Evolutionary conservation across 1,284 basidiomycete species (phyloP), one percentile per base, ranked within the genome.

Genomic region (Ceratobasidium sp.): DNA sequence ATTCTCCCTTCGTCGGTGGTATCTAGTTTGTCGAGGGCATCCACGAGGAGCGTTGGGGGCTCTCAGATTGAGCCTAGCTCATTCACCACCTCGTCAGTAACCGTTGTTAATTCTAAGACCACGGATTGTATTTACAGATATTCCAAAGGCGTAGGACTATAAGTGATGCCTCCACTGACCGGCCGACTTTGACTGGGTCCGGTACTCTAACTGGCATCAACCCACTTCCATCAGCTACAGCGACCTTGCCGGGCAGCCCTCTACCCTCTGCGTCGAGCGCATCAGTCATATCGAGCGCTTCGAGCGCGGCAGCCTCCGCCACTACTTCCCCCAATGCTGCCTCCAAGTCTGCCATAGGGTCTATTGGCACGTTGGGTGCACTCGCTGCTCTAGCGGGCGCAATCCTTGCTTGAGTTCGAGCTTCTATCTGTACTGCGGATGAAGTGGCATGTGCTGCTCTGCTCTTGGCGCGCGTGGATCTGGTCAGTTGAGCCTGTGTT

Each of bases 81-180:
- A 16, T 70, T 57, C 16, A 43, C 66, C 2, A 58, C 35, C 26
- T 69, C 54, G 54, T 58, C 23, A 58, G 54, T 35, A 8, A 11
- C 14, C 5, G 11, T 14, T 47, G 6, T 21, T 4, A 18, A 18
- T 26, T 21, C 52, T 50, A 13, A 49, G 28, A 13, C 14, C 11
- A 4, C 35, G 35, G 4, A 38, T 38, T 38, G 4, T 4, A 38
- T 38, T 38, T 38, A 38, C 11, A 38, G 11, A 30, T 32, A 18
- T 28, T 49, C 26, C 9, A 2, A 43, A 70, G 66, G 8, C 66
- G 66, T 13, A 43, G 41, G 21, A 70, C 54, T 30, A 58, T 70
- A 9, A 70, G 66, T 28, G 66, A 70, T 30, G 66, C 54, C 30
- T 70, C 66, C 16, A 70, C 54, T 35, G 66, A 70, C 43, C 57